Evolutionary conservation across 2,329 filamentous ascomycete species (phyloP), one percentile per base, ranked within the genome.

Genomic region (Ophiostoma angusticollis): DNA sequence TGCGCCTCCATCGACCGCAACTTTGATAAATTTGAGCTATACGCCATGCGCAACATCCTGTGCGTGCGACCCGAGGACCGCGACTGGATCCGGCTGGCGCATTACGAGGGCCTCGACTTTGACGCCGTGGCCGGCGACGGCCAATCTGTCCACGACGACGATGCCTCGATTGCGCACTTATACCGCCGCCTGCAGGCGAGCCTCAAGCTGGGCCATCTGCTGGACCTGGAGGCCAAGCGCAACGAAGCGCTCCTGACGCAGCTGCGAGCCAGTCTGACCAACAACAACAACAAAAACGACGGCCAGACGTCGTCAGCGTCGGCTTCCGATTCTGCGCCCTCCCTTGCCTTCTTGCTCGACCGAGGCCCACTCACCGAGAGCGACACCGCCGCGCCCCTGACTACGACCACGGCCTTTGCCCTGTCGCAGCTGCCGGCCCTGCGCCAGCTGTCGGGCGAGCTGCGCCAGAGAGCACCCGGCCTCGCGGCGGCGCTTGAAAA

Each of bases 11-110:
- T 89, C 47, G 84, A 91, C 60, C 82, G 80, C 58, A 83, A 84
- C 48, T 89, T 89, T 54, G 84, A 91, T 63, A 78, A 81, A 47
- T 80, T 89, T 52, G 84, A 91, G 64, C 82, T 98, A 41, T 95
- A 89, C 62, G 80, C 85, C 37, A 68, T 98, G 65, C 70, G 85
- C 48, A 95, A 95, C 55, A 82, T 87, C 49, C 61, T 91, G 46
- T 79, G 73, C 29, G 74, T 89, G 28, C 56, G 58, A 25, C 74
- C 74, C 35, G 74, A 78, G 21, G 82, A 89, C 45, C 65, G 82
- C 51, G 72, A 74, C 42, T 95, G 82, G 75, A 78, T 96, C 47
- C 68, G 80, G 38, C 64, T 98, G 47, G 73, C 74, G 34, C 89
- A 96, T 65, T 95, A 98, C 62, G 76, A 86, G 57, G 84, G 67